A percentile compares a stretch with the other conserved stretches of the same genome.
Conservation (phyloP, 495 filamentous ascomycete species). For the Penicillium samsonianum region DNA sequence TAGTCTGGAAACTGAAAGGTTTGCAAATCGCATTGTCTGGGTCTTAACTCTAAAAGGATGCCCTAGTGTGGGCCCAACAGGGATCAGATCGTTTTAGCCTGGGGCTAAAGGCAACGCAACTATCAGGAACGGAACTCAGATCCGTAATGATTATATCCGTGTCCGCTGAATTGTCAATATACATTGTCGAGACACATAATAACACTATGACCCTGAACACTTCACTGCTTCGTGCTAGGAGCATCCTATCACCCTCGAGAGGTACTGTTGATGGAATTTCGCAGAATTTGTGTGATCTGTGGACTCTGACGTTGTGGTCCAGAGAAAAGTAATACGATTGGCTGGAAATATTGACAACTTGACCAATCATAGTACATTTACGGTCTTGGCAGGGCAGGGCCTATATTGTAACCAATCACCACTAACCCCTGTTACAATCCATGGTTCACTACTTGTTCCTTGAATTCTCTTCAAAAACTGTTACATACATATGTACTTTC, state of each 20-base stretch:
- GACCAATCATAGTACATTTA: constrained; percentile 8
- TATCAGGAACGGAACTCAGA: constrained; percentile 10
- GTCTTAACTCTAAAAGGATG: neutral
- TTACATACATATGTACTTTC: neutral
- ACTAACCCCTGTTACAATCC: neutral
- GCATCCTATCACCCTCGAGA: neutral
- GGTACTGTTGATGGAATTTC: neutral
- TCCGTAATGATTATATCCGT: neutral
- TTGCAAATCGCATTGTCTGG: constrained; percentile 1
- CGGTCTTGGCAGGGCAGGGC: constrained; percentile 11
- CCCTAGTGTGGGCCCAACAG: constrained; percentile 4
- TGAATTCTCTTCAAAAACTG: neutral
- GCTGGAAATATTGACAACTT: neutral
- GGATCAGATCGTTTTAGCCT: constrained; percentile 9
- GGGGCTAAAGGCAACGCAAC: constrained; percentile 7
- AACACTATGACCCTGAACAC: neutral
- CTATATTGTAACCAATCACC: neutral
- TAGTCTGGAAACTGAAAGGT: neutral
- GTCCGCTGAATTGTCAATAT: constrained; percentile 1
- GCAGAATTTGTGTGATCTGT: neutral
- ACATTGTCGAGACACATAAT: neutral
- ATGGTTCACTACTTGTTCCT: neutral
- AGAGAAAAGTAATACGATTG: constrained; percentile 9
- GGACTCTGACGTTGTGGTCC: constrained; percentile 3
- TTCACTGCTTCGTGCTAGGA: neutral